Conservation (phyloP, 2,329 filamentous ascomycete species). For the Chrysosporium keratinophilum region DNA sequence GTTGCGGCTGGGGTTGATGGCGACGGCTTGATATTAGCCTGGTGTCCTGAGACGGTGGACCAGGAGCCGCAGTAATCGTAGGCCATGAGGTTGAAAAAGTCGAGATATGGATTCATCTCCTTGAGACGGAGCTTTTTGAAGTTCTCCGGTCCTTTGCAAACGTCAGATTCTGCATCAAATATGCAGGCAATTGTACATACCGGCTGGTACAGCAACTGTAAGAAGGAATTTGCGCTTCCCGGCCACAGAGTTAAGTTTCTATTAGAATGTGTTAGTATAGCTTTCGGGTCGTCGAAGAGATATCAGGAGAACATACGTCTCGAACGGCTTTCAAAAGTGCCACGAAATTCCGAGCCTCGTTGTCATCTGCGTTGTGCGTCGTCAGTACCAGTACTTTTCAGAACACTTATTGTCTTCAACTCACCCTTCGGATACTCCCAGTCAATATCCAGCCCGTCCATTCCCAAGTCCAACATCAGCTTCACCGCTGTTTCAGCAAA, state of each 20-base stretch:
- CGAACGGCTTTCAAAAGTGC: constrained; percentile 35
- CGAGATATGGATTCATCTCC: constrained; percentile 39
- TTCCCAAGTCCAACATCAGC: constrained; percentile 68
- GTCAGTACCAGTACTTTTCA: background rate
- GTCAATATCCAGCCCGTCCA: constrained; percentile 45
- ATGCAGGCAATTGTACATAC: constrained; percentile 17
- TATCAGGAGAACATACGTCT: constrained; percentile 22
- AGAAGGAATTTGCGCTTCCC: constrained; percentile 39
- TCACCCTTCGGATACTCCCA: constrained; percentile 39
- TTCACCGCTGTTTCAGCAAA: constrained; percentile 65
- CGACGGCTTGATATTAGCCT: constrained; percentile 65
- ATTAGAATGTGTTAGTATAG: background rate
- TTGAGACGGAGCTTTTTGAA: constrained; percentile 35
- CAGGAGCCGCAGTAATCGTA: constrained; percentile 81
- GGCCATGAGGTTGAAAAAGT: constrained; percentile 58
- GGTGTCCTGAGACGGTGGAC: constrained; percentile 63
- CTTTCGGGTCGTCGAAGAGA: background rate
- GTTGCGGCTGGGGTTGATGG: constrained; percentile 52
- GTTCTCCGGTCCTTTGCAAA: constrained; percentile 29
- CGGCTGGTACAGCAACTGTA: constrained; percentile 42
- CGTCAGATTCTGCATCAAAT: background rate
- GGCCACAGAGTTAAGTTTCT: constrained; percentile 32
- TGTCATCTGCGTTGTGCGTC: constrained; percentile 25
- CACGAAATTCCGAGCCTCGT: constrained; percentile 36
- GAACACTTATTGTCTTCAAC: background rate